These are phyloP conservation scores for Erucastrum elatum DNA, from an alignment of 345 rosid genomes.

Conservation along the genomic window DNA sequence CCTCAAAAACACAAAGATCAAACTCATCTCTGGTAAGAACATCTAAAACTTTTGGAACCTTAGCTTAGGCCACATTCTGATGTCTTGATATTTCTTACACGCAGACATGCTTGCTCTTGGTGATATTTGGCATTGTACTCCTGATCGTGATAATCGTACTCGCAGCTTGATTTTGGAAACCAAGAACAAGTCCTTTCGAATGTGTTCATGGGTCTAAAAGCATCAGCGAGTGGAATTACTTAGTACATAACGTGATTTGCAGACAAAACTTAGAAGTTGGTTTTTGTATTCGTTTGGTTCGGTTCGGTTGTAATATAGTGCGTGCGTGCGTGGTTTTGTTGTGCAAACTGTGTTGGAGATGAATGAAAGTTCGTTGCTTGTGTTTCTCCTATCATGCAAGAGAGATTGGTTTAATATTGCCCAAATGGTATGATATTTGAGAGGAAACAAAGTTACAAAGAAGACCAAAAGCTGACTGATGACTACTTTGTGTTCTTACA, in stretches of 20 bases:
- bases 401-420: background rate
- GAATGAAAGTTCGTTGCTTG: slow-evolving; percentile 16
- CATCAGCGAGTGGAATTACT: slow-evolving; percentile 15
- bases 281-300: background rate
- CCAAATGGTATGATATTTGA: background rate
- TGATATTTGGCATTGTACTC: slow-evolving; percentile 89
- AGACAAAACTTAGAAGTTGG: slow-evolving; percentile 12
- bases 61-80: background rate
- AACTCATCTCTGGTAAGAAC: slow-evolving; percentile 84
- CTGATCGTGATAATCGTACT: slow-evolving; percentile 86
- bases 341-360: slow-evolving; percentile 33
- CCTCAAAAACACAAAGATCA: slow-evolving; percentile 88
- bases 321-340: slow-evolving; percentile 4
- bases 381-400: background rate
- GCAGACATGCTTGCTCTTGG: slow-evolving; percentile 95
- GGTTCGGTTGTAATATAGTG: slow-evolving; percentile 1
- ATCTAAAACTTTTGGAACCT: background rate
- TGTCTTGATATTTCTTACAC: slow-evolving; percentile 20
- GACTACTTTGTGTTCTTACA: slow-evolving; percentile 22
- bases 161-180: slow-evolving; percentile 52
- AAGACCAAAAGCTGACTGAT: slow-evolving; percentile 11
- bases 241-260: slow-evolving; percentile 30
- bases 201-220: slow-evolving; percentile 17
- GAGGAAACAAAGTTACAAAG: slow-evolving; percentile 8
- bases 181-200: background rate